A percentile compares a stretch with the other conserved stretches of the same genome.
Evolutionary conservation across 2,329 filamentous ascomycete species (phyloP).

Genomic region (Xylariomycetidae sp.): DNA sequence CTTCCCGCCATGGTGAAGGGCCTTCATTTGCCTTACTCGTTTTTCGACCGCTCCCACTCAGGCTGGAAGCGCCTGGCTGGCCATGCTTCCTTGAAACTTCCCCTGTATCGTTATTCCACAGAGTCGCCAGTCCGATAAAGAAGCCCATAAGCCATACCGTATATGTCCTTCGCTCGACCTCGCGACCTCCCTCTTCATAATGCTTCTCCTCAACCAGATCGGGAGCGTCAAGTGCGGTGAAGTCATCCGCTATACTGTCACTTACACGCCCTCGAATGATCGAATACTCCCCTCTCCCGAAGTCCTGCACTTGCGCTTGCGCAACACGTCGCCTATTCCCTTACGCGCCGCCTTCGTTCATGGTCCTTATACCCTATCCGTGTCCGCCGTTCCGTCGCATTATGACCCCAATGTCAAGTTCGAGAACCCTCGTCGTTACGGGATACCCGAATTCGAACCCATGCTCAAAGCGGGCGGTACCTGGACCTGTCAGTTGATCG

Average conservation of each 20-base stretch:
- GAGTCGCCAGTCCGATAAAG: too few relatives aligned
- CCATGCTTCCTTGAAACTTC: too few relatives aligned
- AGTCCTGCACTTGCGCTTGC: slow-evolving; percentile 78
- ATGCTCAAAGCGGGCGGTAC: slow-evolving; percentile 90
- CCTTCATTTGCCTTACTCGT: too few relatives aligned
- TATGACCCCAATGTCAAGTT: slow-evolving; percentile 82
- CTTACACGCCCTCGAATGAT: slow-evolving; percentile 84
- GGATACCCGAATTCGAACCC: slow-evolving; percentile 87
- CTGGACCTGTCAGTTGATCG: slow-evolving; percentile 74
- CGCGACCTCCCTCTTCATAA: too few relatives aligned
- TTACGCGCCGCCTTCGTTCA: slow-evolving; percentile 93
- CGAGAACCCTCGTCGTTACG: slow-evolving; percentile 63
- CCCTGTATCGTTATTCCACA: too few relatives aligned
- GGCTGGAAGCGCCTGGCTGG: too few relatives aligned
- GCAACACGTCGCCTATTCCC: slow-evolving; percentile 86
- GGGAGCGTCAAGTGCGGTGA: slow-evolving; percentile 93
- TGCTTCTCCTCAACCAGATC: slow-evolving; percentile 88
- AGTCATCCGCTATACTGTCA: slow-evolving; percentile 85
- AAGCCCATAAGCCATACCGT: too few relatives aligned
- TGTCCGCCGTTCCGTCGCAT: slow-evolving; percentile 75
- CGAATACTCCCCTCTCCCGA: slow-evolving; percentile 84
- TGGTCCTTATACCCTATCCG: slow-evolving; percentile 87
- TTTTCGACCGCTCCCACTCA: too few relatives aligned
- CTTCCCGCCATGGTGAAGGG: too few relatives aligned
- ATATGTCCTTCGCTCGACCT: too few relatives aligned